phyloP scores from a whole-genome alignment of 306 rosid genomes.

The Mucuna pruriens region DNA sequence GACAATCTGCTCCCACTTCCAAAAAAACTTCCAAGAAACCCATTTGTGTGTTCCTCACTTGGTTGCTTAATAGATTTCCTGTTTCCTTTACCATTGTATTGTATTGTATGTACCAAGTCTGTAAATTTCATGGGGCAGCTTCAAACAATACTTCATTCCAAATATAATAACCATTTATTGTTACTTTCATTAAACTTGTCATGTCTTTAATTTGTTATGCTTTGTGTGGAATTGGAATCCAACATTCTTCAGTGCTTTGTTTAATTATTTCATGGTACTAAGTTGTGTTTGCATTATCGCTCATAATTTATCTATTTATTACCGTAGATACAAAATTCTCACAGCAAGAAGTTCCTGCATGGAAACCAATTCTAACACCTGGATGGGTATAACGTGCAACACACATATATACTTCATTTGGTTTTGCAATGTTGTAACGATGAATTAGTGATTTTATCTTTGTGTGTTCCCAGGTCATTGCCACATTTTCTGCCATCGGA shows the following conservation, averaged over 20 bases:
- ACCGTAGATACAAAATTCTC: slow-evolving; percentile 51
- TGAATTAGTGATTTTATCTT: background rate
- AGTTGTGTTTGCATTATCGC: background rate
- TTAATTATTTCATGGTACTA: background rate
- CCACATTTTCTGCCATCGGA: slow-evolving; percentile 42
- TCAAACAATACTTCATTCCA: background rate
- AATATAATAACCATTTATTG: background rate
- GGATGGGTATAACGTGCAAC: slow-evolving; percentile 43
- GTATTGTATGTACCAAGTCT: background rate
- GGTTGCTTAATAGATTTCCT: background rate
- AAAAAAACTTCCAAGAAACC: slow-evolving; percentile 41
- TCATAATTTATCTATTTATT: background rate
- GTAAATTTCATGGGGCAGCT: background rate
- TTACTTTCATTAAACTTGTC: background rate
- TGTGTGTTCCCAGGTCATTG: slow-evolving; percentile 42
- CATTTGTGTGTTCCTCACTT: slow-evolving; percentile 35
- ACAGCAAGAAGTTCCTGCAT: slow-evolving; percentile 59
- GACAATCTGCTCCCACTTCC: slow-evolving; percentile 10
- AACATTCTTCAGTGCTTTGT: background rate
- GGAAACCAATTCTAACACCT: slow-evolving; percentile 58
- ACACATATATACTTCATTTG: background rate
- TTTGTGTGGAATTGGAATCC: background rate
- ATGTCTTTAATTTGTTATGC: background rate
- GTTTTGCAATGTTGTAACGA: background rate
- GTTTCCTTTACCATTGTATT: background rate